Percentiles rank a stretch among this genome's conserved stretches.
Evolutionary conservation across 306 rosid species (phyloP).

Genomic region (Prunus davidiana): DNA sequence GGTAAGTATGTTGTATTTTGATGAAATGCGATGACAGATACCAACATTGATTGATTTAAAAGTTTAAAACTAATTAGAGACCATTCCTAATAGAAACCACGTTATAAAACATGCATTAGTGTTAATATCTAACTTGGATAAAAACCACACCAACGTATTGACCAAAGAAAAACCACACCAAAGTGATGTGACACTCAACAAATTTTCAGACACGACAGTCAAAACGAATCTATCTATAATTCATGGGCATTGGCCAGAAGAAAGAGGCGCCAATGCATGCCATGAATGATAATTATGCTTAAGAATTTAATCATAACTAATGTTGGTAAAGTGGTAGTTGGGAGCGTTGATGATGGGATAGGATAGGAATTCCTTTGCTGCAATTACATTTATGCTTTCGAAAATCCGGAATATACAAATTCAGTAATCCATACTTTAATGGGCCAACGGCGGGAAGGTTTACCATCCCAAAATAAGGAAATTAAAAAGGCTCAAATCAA

Average conservation of each 20-base stretch:
- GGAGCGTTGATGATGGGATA: not conserved
- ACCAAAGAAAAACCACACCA: not conserved
- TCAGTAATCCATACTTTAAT: not conserved
- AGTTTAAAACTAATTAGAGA: too few species aligned
- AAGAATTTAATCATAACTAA: not conserved
- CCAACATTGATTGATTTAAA: too few species aligned
- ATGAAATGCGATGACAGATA: too few species aligned
- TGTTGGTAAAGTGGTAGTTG: not conserved
- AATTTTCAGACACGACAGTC: not conserved
- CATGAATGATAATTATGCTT: constrained; percentile 6
- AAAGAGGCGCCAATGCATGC: not conserved
- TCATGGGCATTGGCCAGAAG: not conserved
- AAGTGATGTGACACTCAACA: not conserved
- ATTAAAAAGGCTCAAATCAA: not conserved
- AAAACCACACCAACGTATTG: not conserved
- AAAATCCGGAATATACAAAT: not conserved
- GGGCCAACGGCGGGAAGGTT: not conserved
- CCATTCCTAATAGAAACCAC: too few species aligned
- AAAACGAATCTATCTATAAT: not conserved
- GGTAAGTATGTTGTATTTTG: too few species aligned
- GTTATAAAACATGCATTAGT: too few species aligned
- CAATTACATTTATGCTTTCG: not conserved
- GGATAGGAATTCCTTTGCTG: not conserved
- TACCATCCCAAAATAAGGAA: not conserved
- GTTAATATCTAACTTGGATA: not conserved